Evolutionary conservation across 345 rosid species (phyloP).

Genomic region (Heritiera fomes): DNA sequence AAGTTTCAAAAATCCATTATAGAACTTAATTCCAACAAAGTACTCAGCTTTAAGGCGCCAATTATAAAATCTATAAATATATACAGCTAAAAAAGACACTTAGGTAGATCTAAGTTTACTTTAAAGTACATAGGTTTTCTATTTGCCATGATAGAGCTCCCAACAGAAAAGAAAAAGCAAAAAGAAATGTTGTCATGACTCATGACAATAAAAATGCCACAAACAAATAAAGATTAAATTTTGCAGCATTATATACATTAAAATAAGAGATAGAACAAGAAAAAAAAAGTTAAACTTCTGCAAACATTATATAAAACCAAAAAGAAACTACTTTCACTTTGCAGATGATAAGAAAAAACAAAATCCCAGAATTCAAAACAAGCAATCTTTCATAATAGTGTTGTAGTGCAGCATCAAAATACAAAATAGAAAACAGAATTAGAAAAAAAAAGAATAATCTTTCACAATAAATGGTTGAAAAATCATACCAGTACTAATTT

Average conservation of each 20-base stretch:
- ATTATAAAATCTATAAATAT: no score
- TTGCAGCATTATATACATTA: not conserved
- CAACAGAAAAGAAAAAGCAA: not conserved
- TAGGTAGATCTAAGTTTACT: no score
- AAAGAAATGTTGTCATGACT: not conserved
- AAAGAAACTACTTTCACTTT: no score
- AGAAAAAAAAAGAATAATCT: not conserved
- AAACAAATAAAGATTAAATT: no score
- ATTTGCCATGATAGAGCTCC: no score
- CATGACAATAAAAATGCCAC: not conserved
- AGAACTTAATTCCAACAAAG: not conserved
- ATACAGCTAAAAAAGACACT: no score
- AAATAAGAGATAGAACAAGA: not conserved
- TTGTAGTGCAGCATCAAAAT: not conserved
- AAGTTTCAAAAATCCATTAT: no score
- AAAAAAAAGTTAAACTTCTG: not conserved
- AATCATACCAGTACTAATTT: slow-evolving; percentile 71
- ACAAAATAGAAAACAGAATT: not conserved
- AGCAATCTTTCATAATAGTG: not conserved
- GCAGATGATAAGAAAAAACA: not conserved
- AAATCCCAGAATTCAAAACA: slow-evolving; percentile 8
- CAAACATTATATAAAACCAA: not conserved
- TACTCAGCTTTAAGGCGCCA: not conserved
- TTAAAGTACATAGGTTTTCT: no score
- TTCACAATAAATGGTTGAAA: not conserved